Base-by-base conservation (phyloP, 208 protist species). In the Cochliopodium minus region DNA sequence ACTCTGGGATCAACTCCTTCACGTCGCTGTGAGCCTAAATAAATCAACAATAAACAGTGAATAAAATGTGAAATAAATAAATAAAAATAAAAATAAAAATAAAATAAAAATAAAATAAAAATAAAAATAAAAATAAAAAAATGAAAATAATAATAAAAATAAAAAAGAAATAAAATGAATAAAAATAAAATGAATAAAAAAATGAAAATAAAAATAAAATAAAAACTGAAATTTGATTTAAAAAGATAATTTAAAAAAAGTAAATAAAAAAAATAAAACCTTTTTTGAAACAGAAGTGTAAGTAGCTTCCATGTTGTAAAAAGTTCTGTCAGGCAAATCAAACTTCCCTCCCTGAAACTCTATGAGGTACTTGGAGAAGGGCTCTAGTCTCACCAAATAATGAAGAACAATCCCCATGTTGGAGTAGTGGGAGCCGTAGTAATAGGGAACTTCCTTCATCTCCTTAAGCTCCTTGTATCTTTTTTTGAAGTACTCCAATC, bases 1-100 rank as follows among this genome's bases (percentile, higher is more conserved):
- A 95, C 63, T 96, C 90, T 9, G 92, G 90, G 10, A 90, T 85
- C 38, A 97, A 77, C 62, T 89, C 83, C 57, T 93, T 93, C 55
- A 87, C 85, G 64, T 94, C 88, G 3, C 78, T 72, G 0, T 83
- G 64, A 22, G 76, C 72, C 47, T 77, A 74, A 17, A 83, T 62
- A 49, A 72, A 22, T 43, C 17, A 6, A 52, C 15, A n/a, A n/a
- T n/a, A n/a, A n/a, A n/a, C n/a, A n/a, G n/a, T n/a, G n/a, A n/a
- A n/a, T n/a, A n/a, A n/a, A n/a, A n/a, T n/a, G n/a, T n/a, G n/a
- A n/a, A n/a, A n/a, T n/a, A n/a, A n/a, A n/a, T n/a, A n/a, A n/a
- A n/a, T n/a, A n/a, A n/a, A n/a, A n/a, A n/a, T n/a, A n/a, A n/a
- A n/a, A n/a, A n/a, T n/a, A n/a, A n/a, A n/a, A n/a, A n/a, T n/a